Evolutionary conservation across 352 stramenopile species (phyloP).

Genomic region (Globisporangium radiosum): DNA sequence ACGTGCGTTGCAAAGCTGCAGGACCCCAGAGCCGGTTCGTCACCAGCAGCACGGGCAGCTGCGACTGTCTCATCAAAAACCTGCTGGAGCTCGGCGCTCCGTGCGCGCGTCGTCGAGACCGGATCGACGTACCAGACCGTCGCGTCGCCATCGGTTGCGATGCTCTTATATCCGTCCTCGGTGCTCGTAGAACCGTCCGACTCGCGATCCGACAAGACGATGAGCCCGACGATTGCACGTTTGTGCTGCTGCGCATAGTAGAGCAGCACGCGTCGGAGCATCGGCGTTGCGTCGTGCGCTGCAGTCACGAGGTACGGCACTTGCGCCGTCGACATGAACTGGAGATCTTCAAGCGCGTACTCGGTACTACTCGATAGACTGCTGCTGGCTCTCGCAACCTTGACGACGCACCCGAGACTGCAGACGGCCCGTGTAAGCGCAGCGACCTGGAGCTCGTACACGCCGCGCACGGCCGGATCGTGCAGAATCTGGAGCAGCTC

Average conservation of each 20-base stretch:
- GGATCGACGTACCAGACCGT: constrained; percentile 68
- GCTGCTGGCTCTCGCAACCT: constrained; percentile 48
- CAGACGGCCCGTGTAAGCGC: constrained; percentile 86
- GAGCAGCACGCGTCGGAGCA: constrained; percentile 52
- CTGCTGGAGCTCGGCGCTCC: constrained; percentile 40
- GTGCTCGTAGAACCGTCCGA: constrained; percentile 10
- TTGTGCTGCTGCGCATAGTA: constrained; percentile 71
- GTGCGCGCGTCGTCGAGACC: constrained; percentile 45
- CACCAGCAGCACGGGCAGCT: constrained; percentile 3
- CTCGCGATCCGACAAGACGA: constrained; percentile 38
- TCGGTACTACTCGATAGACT: constrained; percentile 28
- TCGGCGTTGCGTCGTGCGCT: not conserved
- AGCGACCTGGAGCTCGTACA: constrained; percentile 94
- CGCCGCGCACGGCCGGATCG: constrained; percentile 70
- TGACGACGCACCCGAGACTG: constrained; percentile 87
- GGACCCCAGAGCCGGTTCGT: constrained; percentile 31
- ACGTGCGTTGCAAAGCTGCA: constrained; percentile 66
- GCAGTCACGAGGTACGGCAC: constrained; percentile 46
- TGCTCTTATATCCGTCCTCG: constrained; percentile 3
- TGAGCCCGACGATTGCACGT: constrained; percentile 45
- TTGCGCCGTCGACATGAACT: constrained; percentile 65
- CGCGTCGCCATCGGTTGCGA: constrained; percentile 27
- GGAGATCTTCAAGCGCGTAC: constrained; percentile 63
- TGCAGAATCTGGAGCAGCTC: constrained; percentile 78
- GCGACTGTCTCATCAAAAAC: constrained; percentile 46